Base-by-base conservation (phyloP, 768 basidiomycete species). In the Phlebiopsis gigantea region DNA sequence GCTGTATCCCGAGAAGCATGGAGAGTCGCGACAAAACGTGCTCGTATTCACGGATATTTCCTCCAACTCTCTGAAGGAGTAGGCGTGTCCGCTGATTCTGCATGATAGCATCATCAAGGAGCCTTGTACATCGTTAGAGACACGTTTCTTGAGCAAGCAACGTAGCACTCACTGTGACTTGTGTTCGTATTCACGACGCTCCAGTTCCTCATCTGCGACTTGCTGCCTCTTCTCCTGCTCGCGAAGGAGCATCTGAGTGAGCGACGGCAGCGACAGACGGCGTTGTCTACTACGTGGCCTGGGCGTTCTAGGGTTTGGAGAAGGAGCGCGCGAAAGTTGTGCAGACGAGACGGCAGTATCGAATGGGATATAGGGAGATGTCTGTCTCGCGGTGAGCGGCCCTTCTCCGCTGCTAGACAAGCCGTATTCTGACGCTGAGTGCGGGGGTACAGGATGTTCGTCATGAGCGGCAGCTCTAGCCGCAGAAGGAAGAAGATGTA, bases 41-140 rank as follows among this genome's bases (percentile, higher is more conserved):
- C 57, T 90, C 86, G 57, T 84, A 88, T 49, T 90, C 89, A 61
- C 79, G 77, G 44, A 90, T 74, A 26, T 76, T 77, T 6, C 72
- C 72, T 1, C 86, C 81, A 53, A 89, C 77, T 55, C 81, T 80
- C 62, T 88, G 84, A 25, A 90, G 73, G 25, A 87, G 73, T 62
- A 87, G 84, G 30, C 88, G 80, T 39, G 86, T 81, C 53, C 82
- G 76, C 56, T 82, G 77, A 59, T 92, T 92, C 63, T 87, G 83
- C 12, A 74, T 69, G 52, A 73, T 72, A 10, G 80, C 69, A 48
- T 84, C 80, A 51, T 84, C 81, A 26, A 92, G 70, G 15, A 85
- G 71, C 55, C 89, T n/a, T 90, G 62, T 1, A 55, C 25, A 41
- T 39, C 2, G 12, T 39, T 5, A 39, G 17, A 44, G 22, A 2